Base-by-base conservation (phyloP, 2,329 filamentous ascomycete species). In the Chaetomium strumarium region DNA sequence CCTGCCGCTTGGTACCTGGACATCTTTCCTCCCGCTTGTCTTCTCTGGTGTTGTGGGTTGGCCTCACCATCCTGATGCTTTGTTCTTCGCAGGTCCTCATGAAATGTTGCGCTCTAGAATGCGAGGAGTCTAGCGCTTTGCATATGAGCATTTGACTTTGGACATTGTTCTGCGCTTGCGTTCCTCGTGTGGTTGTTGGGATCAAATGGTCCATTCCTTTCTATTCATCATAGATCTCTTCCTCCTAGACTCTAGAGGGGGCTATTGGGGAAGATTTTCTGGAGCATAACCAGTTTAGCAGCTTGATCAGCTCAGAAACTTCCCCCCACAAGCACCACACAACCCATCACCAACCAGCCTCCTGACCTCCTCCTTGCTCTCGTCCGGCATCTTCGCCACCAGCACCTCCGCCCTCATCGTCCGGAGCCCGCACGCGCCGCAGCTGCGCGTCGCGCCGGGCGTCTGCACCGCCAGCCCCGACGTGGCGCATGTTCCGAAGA, bases 391-490 rank as follows among this genome's bases (percentile, higher is more conserved):
- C 61, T 57, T 62, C 11, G 33, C 64, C 2, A 62, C 58, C 19
- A 81, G 64, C 56, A 74, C 70, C 5, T 70, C 66, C 0, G 70
- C 63, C 42, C 73, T 71, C 17, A 82, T 68, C 8, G 76, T 79
- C 20, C 79, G 72, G 24, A 72, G 64, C 14, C 73, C 74, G 58
- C 80, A 83, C 2, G 82, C 75, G 17, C 75, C 76, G 49, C 80
- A 83, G 3, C 74, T 72, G 33, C 74, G 70, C 0, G 79, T 81
- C 43, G 76, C 70, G 2, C 75, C 77, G 0, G 79, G 79, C 1
- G 70, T 72, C 53, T 78, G 68, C 56, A 83, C 78, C 12, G 79
- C 75, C 8, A 83, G 64, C 1, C 77, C 76, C 0, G 76, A 79
- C 1, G 75, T 72, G 0, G 75, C 75, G 54, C 80, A 83, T 58